Conservation (phyloP, 441 rosid genomes). For the Arabidopsis hybrid region DNA sequence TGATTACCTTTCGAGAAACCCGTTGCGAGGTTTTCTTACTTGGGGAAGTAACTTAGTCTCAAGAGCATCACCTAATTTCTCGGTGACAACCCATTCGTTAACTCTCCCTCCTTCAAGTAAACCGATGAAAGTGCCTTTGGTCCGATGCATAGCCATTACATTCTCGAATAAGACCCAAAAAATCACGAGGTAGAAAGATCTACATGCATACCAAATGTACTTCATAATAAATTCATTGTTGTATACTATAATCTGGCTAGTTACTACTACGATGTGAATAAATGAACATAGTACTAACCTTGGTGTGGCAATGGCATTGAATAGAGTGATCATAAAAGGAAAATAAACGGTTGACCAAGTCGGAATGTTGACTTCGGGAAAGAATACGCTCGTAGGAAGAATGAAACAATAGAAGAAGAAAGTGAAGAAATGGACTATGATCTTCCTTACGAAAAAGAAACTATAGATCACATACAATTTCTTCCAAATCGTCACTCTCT, state of each 20-base stretch:
- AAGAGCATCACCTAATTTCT: constrained; percentile 57
- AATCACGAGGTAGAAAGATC: constrained; percentile 55
- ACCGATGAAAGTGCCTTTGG: constrained; percentile 57
- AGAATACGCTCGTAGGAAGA: constrained; percentile 52
- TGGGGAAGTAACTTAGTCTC: constrained; percentile 40
- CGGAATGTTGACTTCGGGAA: constrained; percentile 59
- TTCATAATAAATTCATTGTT: too few species aligned
- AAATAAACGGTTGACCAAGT: constrained; percentile 59
- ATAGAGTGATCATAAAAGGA: constrained; percentile 52
- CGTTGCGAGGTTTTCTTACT: constrained; percentile 40
- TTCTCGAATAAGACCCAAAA: constrained; percentile 60
- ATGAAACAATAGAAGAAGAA: constrained; percentile 46
- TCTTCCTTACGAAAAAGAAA: constrained; percentile 41
- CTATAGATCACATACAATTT: constrained; percentile 45
- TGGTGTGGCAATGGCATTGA: constrained; percentile 55
- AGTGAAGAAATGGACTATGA: constrained; percentile 46
- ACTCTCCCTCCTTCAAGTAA: constrained; percentile 58
- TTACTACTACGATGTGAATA: too few species aligned
- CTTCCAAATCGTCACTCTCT: constrained; percentile 63
- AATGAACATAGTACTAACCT: constrained; percentile 16
- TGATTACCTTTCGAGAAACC: constrained; percentile 44
- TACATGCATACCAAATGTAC: neutral
- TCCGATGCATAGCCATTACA: constrained; percentile 59
- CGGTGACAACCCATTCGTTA: constrained; percentile 61
- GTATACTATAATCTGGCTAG: too few species aligned